These are phyloP conservation scores for Puccinia polysora DNA, from an alignment of 1,284 basidiomycete genomes.

Conservation along the genomic window DNA sequence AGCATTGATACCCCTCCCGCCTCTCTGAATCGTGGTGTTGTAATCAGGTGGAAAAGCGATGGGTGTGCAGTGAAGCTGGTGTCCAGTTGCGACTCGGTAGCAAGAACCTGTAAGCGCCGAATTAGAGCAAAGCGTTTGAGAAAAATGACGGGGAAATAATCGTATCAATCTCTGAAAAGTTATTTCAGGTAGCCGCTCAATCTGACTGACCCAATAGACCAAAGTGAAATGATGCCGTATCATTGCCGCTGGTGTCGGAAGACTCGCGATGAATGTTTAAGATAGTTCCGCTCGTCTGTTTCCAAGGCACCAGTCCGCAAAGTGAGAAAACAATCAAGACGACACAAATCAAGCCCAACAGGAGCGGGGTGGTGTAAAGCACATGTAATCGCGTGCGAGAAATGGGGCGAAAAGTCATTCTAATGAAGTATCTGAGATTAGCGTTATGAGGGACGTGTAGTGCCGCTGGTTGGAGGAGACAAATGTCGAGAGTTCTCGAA, in stretches of 20 bases:
- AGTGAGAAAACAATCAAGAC: conserved; percentile 19
- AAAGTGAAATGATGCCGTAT: conserved; percentile 29
- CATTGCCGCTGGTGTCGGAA: neutral
- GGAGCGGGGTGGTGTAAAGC: conserved; percentile 30
- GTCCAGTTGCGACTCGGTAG: conserved; percentile 2
- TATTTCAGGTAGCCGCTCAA: too few relatives aligned
- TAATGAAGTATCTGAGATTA: neutral
- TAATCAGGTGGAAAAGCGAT: conserved; percentile 38
- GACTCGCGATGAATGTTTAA: conserved; percentile 14
- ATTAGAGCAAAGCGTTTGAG: neutral
- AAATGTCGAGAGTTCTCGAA: neutral
- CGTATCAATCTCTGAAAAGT: too few relatives aligned
- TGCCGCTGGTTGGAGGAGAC: neutral
- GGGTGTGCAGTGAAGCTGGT: conserved; percentile 25
- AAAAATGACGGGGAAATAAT: neutral
- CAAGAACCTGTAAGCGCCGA: conserved; percentile 23
- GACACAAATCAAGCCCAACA: conserved; percentile 15
- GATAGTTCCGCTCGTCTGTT: conserved; percentile 7
- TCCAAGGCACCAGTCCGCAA: conserved; percentile 30
- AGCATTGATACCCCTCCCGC: conserved; percentile 16
- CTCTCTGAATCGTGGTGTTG: conserved; percentile 17
- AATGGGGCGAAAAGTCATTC: conserved; percentile 15
- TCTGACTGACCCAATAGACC: conserved; percentile 30
- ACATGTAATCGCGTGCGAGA: conserved; percentile 25
- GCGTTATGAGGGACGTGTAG: too few relatives aligned